Evolutionary conservation across 345 rosid genomes (phyloP).

Genomic region (Lenwebbia sp.): DNA sequence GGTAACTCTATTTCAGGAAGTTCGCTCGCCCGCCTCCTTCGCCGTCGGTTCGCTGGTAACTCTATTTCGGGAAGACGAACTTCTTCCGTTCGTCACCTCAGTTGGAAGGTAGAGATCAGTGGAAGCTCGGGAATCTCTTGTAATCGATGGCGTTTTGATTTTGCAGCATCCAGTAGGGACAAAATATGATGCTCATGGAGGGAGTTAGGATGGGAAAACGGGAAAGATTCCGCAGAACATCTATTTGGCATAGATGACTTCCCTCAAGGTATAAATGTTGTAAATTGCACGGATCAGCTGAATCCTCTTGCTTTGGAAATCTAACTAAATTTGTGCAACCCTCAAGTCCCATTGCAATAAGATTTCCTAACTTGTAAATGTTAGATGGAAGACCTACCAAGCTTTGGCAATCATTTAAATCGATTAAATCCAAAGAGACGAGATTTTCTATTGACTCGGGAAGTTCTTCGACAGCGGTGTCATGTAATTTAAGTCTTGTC

Average conservation of each 20-base stretch:
- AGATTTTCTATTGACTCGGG: not conserved
- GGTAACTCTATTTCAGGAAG: no score
- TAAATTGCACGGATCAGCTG: not conserved
- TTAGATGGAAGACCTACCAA: not conserved
- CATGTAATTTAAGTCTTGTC: fast-evolving
- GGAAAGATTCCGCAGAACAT: no score
- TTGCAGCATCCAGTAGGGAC: no score
- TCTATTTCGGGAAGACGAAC: not conserved
- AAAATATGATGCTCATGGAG: no score
- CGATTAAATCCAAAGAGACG: not conserved
- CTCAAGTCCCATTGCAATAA: not conserved
- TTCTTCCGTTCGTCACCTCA: not conserved
- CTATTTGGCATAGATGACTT: not conserved
- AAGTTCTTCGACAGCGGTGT: not conserved
- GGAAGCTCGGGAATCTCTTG: no score
- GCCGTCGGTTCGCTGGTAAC: no score
- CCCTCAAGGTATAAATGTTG: fast-evolving
- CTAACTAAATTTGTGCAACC: not conserved
- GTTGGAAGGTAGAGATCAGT: not conserved
- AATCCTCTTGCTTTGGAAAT: not conserved
- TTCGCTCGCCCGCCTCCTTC: no score
- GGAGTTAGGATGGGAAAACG: no score
- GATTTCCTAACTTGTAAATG: not conserved
- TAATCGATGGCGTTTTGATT: no score
- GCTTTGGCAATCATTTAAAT: not conserved